Base-by-base conservation (phyloP, 2,329 filamentous ascomycete species). In the Beauveria sp. region DNA sequence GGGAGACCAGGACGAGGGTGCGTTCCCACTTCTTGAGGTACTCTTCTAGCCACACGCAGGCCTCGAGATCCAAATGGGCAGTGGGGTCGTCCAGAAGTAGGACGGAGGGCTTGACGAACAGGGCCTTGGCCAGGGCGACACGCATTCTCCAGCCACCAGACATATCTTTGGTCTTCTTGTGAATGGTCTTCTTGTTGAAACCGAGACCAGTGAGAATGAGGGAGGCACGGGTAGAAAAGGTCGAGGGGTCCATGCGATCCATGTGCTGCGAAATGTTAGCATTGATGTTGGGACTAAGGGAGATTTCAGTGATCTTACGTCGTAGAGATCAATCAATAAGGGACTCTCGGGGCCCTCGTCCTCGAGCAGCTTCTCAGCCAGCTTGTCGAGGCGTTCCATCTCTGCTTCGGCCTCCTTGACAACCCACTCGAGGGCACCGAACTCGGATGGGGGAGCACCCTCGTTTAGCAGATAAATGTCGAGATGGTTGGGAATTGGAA, bases 101-200 rank as follows among this genome's bases (percentile, higher is more conserved):
- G 62, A 99, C 84, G 20, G 92, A 95, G 42, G 96, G 95, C 85
- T 96, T 96, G 79, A 99, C 93, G 82, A 99, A 99, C 59, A 99
- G 88, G 62, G 95, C 95, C 83, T 98, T 97, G 74, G 85, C 95
- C 64, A 99, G 88, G 62, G 95, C 95, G 63, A 99, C 95, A 85
- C 96, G 91, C 95, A 99, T 99, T 83, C 93, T 88, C 95, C 95
- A 99, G 70, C 95, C 95, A 91, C 95, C 95, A 67, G 95, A 99
- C 96, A 99, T 99, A 77, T 99, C 96, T 86, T 98, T 99, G 71
- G 96, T 99, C 87, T 96, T 97, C 86, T 99, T 99, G 78, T 96
- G 82, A 74, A 99, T 98, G 62, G 96, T 99, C 69, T 79, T 80
- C 83, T 98, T 98, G 88, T 99, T 96, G 87, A 99, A 99, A 68